Conservation (phyloP, 1,284 basidiomycete species). For the Mycosarcoma maydis region DNA sequence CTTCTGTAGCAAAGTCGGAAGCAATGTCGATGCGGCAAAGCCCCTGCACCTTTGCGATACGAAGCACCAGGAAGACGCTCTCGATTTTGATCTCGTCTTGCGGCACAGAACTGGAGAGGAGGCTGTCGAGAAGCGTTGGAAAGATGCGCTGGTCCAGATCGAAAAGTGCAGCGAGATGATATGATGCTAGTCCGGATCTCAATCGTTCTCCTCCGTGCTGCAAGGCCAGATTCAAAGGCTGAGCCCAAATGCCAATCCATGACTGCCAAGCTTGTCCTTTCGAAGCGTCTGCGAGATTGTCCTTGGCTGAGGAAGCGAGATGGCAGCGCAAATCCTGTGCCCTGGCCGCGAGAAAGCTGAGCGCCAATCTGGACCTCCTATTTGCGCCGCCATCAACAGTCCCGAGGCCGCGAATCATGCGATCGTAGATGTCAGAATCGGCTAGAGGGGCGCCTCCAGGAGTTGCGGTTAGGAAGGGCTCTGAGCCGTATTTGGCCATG, state of each 20-base stretch:
- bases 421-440: conserved; percentile 37
- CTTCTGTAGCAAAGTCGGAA: conserved; percentile 27
- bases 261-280: conserved; percentile 14
- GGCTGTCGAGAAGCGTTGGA: conserved; percentile 25
- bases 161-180: conserved; percentile 39
- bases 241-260: conserved; percentile 30
- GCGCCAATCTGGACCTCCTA: conserved; percentile 29
- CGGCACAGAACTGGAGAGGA: conserved; percentile 8
- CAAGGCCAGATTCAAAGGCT: conserved; percentile 18
- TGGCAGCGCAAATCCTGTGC: conserved; percentile 24
- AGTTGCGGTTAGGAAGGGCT: conserved; percentile 20
- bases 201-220: conserved; percentile 36
- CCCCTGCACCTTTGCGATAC: conserved; percentile 36
- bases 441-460: conserved; percentile 7
- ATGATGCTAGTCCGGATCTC: conserved; percentile 44
- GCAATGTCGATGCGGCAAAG: conserved; percentile 31
- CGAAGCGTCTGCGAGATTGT: neutral
- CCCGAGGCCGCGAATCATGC: conserved; percentile 42
- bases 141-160: conserved; percentile 39
- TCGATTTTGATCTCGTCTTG: conserved; percentile 29
- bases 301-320: conserved; percentile 10
- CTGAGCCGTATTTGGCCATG: conserved; percentile 37
- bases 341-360: conserved; percentile 27
- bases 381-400: conserved; percentile 45
- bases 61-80: conserved; percentile 38